These are phyloP conservation scores for Saccharomyces mikatae DNA, from an alignment of 805 yeast genomes.

Conservation along the genomic window DNA sequence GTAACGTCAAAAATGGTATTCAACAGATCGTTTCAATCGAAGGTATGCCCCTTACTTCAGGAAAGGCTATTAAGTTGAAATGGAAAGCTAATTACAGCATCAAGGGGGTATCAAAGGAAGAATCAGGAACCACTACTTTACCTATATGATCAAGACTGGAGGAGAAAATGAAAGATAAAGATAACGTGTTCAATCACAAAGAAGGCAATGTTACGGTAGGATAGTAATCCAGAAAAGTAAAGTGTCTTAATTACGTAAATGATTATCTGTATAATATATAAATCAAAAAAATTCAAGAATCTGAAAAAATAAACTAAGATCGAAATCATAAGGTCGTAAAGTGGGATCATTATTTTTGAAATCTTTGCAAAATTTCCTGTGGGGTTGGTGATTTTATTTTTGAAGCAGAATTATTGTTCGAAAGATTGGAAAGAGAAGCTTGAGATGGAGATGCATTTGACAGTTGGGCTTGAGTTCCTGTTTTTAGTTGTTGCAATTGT, in stretches of 20 bases:
- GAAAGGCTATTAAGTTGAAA: constrained; percentile 52
- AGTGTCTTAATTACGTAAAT: background rate
- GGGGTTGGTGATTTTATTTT: constrained; percentile 28
- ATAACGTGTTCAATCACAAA: background rate
- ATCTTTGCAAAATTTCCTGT: constrained; percentile 27
- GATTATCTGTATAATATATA: background rate
- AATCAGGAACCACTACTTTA: constrained; percentile 46
- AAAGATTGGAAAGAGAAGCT: background rate
- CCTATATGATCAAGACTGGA: constrained; percentile 20
- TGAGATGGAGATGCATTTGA: background rate
- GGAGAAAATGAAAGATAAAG: background rate
- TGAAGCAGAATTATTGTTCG: constrained; percentile 1
- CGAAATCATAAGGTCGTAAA: background rate
- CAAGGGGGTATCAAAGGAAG: constrained; percentile 43
- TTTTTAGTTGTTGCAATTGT: constrained; percentile 4
- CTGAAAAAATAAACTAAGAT: background rate
- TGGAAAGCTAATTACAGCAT: constrained; percentile 59
- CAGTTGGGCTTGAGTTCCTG: constrained; percentile 2
- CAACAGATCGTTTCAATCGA: constrained; percentile 39
- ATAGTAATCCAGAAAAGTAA: background rate
- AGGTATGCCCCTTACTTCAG: constrained; percentile 28
- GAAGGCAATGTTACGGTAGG: background rate
- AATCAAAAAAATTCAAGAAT: background rate
- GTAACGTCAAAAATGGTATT: constrained; percentile 42
- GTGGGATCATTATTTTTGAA: constrained; percentile 25